Evolutionary conservation across 2,329 filamentous ascomycete genomes (phyloP).

Genomic region (Chaetomium sp.): DNA sequence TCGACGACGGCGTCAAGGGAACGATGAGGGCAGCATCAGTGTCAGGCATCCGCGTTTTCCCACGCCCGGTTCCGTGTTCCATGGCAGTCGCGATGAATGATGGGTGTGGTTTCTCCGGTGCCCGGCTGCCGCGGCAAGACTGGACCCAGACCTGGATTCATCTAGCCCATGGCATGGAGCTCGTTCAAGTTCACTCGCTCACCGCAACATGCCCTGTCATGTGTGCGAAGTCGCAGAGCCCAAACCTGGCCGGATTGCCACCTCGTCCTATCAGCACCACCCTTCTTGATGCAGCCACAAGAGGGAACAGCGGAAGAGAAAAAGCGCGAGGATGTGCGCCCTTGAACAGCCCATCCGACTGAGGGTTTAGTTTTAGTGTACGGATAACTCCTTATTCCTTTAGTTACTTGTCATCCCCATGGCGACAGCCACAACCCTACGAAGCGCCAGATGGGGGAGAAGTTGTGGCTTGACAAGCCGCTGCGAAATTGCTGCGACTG

Average conservation of each 20-base stretch:
- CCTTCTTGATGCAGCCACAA: slow-evolving; percentile 8
- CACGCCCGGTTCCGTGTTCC: too few relatives aligned
- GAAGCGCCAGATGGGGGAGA: not conserved
- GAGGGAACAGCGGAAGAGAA: not conserved
- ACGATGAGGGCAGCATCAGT: too few relatives aligned
- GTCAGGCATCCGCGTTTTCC: too few relatives aligned
- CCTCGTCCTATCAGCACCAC: slow-evolving; percentile 2
- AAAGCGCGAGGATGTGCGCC: too few relatives aligned
- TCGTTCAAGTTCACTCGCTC: not conserved
- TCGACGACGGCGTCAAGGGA: not conserved
- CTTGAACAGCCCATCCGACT: too few relatives aligned
- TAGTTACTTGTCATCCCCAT: not conserved
- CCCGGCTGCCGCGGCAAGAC: slow-evolving; percentile 5
- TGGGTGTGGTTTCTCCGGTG: not conserved
- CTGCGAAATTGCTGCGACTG: not conserved
- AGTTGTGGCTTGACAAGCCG: not conserved
- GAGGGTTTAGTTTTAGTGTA: too few relatives aligned
- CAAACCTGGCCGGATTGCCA: slow-evolving; percentile 2
- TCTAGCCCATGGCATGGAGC: not conserved
- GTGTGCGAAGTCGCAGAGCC: slow-evolving; percentile 4
- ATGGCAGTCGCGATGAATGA: too few relatives aligned
- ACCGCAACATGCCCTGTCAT: slow-evolving; percentile 10
- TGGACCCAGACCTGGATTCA: too few relatives aligned
- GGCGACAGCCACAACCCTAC: not conserved
- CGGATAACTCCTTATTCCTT: not conserved